These are phyloP conservation scores for Coniochaeta ligniaria DNA, from an alignment of 2,329 filamentous ascomycete genomes.

Conservation along the genomic window DNA sequence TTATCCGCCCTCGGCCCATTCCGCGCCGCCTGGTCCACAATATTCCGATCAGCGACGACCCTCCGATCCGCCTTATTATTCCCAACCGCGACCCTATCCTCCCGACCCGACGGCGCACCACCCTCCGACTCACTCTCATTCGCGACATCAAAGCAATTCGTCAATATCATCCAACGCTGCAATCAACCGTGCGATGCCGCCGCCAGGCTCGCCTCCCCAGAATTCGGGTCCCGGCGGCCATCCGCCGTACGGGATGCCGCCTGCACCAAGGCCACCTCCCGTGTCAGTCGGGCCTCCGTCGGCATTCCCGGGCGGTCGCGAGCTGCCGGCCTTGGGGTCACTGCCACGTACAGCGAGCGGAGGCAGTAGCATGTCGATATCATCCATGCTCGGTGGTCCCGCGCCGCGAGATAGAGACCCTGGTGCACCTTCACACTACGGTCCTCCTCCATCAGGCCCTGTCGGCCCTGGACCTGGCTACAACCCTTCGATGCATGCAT, in stretches of 20 bases:
- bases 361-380: slow-evolving; percentile 54
- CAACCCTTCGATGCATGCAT: slow-evolving; percentile 43
- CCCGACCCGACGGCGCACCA: slow-evolving; percentile 20
- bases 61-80: slow-evolving; percentile 35
- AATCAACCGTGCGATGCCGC: slow-evolving; percentile 37
- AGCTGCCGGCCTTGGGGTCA: slow-evolving; percentile 43
- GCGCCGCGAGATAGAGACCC: slow-evolving; percentile 29
- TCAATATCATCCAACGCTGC: slow-evolving; percentile 30
- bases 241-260: slow-evolving; percentile 30
- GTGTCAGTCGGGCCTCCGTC: slow-evolving; percentile 34
- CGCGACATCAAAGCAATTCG: slow-evolving; percentile 36
- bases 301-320: slow-evolving; percentile 41
- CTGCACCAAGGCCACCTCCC: slow-evolving; percentile 36
- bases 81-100: slow-evolving; percentile 26
- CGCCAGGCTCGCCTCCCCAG: slow-evolving; percentile 34
- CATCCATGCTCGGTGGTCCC: slow-evolving; percentile 49
- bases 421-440: slow-evolving; percentile 28
- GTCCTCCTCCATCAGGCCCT: slow-evolving; percentile 30
- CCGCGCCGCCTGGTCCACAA: slow-evolving; percentile 13
- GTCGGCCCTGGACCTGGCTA: slow-evolving; percentile 35
- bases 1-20: slow-evolving; percentile 14
- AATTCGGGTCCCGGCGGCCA: slow-evolving; percentile 18
- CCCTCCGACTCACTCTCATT: slow-evolving; percentile 28
- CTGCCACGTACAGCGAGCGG: slow-evolving; percentile 38
- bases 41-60: slow-evolving; percentile 25